These are phyloP conservation scores for Aspergillus sp. DNA, from an alignment of 2,329 filamentous ascomycete genomes.

Conservation along the genomic window DNA sequence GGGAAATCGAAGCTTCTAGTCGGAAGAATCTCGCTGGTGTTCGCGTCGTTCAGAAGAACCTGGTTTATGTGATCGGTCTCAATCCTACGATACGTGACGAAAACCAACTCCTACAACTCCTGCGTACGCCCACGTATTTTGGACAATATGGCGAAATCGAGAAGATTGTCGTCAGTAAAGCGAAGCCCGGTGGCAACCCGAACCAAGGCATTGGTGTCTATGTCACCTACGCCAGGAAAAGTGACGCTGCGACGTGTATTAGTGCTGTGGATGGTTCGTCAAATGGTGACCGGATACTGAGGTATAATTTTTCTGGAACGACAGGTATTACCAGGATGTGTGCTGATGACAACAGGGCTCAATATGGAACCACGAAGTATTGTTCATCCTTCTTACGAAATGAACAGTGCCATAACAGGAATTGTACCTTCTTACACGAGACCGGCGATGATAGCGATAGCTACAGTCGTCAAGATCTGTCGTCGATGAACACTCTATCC, in stretches of 20 bases:
- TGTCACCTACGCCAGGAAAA: conserved; percentile 93
- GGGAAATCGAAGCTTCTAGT: conserved; percentile 92
- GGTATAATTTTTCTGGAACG: conserved; percentile 55
- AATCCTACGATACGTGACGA: conserved; percentile 92
- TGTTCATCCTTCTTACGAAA: conserved; percentile 96
- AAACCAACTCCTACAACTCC: conserved; percentile 78
- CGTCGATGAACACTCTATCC: conserved; percentile 88
- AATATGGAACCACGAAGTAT: conserved; percentile 94
- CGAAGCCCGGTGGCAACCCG: conserved; percentile 71
- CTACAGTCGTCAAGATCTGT: conserved; percentile 91
- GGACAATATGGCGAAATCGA: conserved; percentile 98
- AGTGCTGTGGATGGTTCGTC: conserved; percentile 87
- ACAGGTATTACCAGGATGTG: not conserved
- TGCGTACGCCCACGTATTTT: conserved; percentile 91
- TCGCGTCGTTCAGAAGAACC: conserved; percentile 95
- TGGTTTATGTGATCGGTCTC: conserved; percentile 95
- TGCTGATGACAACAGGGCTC: conserved; percentile 54
- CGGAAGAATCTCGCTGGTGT: conserved; percentile 95
- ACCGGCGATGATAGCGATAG: conserved; percentile 98
- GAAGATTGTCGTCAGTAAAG: conserved; percentile 98
- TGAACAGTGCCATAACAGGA: conserved; percentile 91
- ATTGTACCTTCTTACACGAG: conserved; percentile 98
- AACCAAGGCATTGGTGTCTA: conserved; percentile 94
- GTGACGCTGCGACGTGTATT: conserved; percentile 89
- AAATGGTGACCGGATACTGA: conserved; percentile 84